Evolutionary conservation across 1,284 basidiomycete genomes (phyloP).

Genomic region (Tylopilus orsonianus): DNA sequence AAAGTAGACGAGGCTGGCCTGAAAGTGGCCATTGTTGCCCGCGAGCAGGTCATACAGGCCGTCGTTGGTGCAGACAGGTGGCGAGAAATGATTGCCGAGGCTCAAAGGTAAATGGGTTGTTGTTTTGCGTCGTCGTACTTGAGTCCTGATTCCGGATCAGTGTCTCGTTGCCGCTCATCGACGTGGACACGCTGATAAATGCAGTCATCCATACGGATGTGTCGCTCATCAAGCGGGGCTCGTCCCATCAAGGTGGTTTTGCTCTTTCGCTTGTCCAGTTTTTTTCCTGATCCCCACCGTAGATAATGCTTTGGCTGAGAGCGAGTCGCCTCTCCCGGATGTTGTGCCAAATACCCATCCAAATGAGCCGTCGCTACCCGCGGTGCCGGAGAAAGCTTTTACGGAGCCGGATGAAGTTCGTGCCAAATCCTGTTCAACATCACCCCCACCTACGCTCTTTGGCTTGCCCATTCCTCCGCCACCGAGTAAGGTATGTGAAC

Average conservation of each 20-base stretch:
- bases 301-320: conserved; percentile 12
- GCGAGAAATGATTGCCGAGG: conserved; percentile 50
- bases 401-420: not conserved
- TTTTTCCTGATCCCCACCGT: conserved; percentile 6
- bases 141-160: conserved; percentile 28
- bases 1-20: conserved; percentile 43
- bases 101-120: conserved; percentile 46
- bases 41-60: conserved; percentile 44
- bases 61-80: conserved; percentile 53
- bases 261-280: not conserved
- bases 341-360: conserved; percentile 45
- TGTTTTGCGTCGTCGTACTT: not conserved
- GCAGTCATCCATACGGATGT: conserved; percentile 44
- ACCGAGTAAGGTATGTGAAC: conserved; percentile 27
- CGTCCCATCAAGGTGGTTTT: conserved; percentile 24
- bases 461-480: conserved; percentile 30
- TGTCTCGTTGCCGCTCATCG: conserved; percentile 39
- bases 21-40: conserved; percentile 52
- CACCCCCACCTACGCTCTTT: conserved; percentile 17
- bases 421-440: conserved; percentile 12
- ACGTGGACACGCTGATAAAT: conserved; percentile 39
- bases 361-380: conserved; percentile 40
- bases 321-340: conserved; percentile 39
- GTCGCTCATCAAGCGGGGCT: conserved; percentile 15
- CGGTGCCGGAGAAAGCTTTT: conserved; percentile 1